Conservation (phyloP, 495 filamentous ascomycete species). For the Pyrenula massariospora region DNA sequence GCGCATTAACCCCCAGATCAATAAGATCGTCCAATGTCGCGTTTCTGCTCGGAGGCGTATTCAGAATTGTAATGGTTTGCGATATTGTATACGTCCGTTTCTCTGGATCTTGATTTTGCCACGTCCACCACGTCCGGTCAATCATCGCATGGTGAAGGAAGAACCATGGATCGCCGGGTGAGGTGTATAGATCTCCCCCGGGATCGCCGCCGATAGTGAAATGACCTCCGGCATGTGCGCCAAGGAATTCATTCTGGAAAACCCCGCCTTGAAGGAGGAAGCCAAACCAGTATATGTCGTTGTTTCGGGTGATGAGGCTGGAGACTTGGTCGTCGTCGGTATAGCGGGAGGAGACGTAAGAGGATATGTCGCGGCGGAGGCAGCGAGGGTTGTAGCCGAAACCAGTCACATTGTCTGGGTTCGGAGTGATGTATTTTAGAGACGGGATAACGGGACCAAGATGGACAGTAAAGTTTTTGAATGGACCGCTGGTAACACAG, state of each 20-base stretch:
- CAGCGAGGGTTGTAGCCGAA: conserved; percentile 50
- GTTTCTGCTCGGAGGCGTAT: conserved; percentile 34
- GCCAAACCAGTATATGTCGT: conserved; percentile 39
- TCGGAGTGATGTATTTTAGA: conserved; percentile 12
- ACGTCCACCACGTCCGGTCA: conserved; percentile 59
- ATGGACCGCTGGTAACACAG: conserved; percentile 50
- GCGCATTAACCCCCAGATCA: conserved; percentile 28
- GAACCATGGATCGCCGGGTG: conserved; percentile 55
- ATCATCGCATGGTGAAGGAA: conserved; percentile 61
- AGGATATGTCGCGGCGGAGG: conserved; percentile 51
- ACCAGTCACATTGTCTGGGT: conserved; percentile 7
- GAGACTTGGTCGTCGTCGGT: conserved; percentile 38
- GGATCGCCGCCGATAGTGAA: conserved; percentile 52
- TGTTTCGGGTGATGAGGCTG: conserved; percentile 28
- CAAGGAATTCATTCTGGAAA: conserved; percentile 32
- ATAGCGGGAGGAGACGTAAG: conserved; percentile 27
- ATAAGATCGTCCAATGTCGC: conserved; percentile 32
- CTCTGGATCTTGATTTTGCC: conserved; percentile 47
- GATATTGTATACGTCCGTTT: conserved; percentile 30
- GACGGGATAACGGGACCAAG: conserved; percentile 37
- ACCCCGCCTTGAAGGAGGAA: conserved; percentile 40
- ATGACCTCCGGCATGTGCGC: conserved; percentile 54
- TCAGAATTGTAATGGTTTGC: conserved; percentile 34
- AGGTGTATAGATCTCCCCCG: conserved; percentile 45
- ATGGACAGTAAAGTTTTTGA: conserved; percentile 34